phyloP scores from a whole-genome alignment of 192 early-diverging fungal species.

The Oehlia diaphana region DNA sequence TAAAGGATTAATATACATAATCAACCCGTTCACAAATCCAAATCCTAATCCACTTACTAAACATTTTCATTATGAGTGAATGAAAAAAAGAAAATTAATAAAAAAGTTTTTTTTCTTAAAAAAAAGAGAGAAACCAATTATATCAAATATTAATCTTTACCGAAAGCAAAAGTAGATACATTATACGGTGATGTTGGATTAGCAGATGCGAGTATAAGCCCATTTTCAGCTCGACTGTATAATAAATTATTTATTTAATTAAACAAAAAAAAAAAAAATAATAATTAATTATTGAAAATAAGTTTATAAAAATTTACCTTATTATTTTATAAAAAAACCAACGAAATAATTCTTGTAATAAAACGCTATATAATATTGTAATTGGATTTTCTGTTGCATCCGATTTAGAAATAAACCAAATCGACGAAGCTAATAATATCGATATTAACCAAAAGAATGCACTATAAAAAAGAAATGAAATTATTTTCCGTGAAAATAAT shows the following conservation, averaged over 20 bases:
- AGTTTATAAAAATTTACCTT: constrained; percentile 35
- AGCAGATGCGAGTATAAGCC: constrained; percentile 59
- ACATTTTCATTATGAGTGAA: too few species aligned
- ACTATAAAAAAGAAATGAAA: constrained; percentile 39
- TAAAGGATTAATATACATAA: constrained; percentile 67
- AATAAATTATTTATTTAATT: too few species aligned
- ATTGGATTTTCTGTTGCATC: constrained; percentile 43
- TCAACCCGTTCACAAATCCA: constrained; percentile 68
- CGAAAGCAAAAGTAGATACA: constrained; percentile 60
- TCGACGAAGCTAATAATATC: constrained; percentile 66
- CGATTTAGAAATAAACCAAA: constrained; percentile 62
- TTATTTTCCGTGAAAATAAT: background rate
- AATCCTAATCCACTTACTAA: constrained; percentile 69
- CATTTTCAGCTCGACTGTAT: constrained; percentile 63
- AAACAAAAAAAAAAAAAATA: too few species aligned
- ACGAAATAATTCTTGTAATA: constrained; percentile 70
- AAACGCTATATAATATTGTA: constrained; percentile 59
- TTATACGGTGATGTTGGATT: constrained; percentile 71
- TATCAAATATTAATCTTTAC: constrained; percentile 35
- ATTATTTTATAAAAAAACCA: constrained; percentile 62
- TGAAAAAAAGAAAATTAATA: too few species aligned
- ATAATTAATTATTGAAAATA: too few species aligned
- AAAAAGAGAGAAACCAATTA: too few species aligned
- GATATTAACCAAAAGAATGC: constrained; percentile 85
- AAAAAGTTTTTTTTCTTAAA: background rate